These are phyloP conservation scores for Anthracocystis walkeri DNA, from an alignment of 1,284 basidiomycete genomes.

Conservation along the genomic window DNA sequence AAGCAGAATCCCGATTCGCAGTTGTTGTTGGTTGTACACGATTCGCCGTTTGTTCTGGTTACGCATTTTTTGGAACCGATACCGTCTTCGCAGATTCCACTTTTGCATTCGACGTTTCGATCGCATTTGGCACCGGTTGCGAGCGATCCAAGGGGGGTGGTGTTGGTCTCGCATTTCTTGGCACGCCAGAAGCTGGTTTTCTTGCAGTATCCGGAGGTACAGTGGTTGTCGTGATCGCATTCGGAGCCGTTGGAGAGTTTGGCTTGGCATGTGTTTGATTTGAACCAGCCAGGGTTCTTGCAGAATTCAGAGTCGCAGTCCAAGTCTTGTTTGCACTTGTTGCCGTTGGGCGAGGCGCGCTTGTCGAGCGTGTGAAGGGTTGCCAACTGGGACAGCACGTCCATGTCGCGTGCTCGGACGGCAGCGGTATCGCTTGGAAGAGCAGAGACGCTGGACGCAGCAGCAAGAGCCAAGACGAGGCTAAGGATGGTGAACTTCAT, in stretches of 20 bases:
- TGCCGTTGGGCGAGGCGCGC: background rate
- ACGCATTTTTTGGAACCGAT: background rate
- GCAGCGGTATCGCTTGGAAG: constrained; percentile 1
- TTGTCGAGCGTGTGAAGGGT: background rate
- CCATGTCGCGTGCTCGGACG: background rate
- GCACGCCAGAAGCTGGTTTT: background rate
- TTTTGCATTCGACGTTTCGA: constrained; percentile 7
- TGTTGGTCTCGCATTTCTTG: constrained; percentile 9
- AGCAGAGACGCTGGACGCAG: constrained; percentile 7
- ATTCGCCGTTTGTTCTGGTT: background rate
- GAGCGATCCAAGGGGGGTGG: background rate
- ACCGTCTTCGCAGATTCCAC: background rate
- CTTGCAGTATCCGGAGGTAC: constrained; percentile 4
- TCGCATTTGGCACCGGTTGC: background rate
- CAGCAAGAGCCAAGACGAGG: background rate
- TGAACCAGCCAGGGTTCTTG: constrained; percentile 7
- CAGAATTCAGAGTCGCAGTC: constrained; percentile 6
- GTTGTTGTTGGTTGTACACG: background rate
- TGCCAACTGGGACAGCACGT: background rate
- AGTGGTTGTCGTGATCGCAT: constrained; percentile 5
- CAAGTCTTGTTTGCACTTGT: background rate
- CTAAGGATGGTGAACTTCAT: constrained; percentile 12
- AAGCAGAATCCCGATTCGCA: constrained; percentile 7
- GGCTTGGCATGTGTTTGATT: background rate
- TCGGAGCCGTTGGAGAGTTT: background rate